Conservation (phyloP, 768 basidiomycete genomes). For the Lactarius psammicola region DNA sequence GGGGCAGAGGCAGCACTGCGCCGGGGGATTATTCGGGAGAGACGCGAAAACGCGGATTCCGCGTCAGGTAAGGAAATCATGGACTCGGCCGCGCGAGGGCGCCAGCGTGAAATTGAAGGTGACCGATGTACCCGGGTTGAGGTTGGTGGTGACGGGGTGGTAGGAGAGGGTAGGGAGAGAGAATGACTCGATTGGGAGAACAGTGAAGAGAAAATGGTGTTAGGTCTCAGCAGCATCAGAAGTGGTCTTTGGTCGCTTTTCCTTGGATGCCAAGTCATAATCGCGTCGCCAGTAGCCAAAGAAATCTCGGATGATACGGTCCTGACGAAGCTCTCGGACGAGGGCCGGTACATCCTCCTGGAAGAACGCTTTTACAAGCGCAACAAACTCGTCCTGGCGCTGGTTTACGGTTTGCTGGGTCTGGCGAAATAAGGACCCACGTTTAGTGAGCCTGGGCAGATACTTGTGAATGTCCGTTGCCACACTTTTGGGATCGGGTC, state of each 20-base stretch:
- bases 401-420: conserved; percentile 65
- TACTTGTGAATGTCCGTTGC: conserved; percentile 65
- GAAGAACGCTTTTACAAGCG: conserved; percentile 60
- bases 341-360: conserved; percentile 61
- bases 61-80: conserved; percentile 11
- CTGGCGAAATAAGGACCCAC: conserved; percentile 68
- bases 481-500: conserved; percentile 73
- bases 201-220: conserved; percentile 57
- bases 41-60: conserved; percentile 1
- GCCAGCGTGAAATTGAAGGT: neutral
- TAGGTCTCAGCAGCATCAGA: conserved; percentile 35
- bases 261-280: conserved; percentile 54
- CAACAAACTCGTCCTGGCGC: conserved; percentile 57
- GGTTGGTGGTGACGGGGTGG: conserved; percentile 21
- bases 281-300: conserved; percentile 79
- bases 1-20: conserved; percentile 16
- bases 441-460: conserved; percentile 68
- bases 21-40: neutral
- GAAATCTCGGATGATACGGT: conserved; percentile 64
- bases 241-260: conserved; percentile 25
- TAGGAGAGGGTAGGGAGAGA: conserved; percentile 33
- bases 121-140: conserved; percentile 10
- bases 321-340: conserved; percentile 60
- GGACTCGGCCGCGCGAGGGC: conserved; percentile 2
- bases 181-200: conserved; percentile 47